A percentile compares a stretch with the other conserved stretches of the same genome.
phyloP scores from a whole-genome alignment of 2,329 filamentous ascomycete species.

The Myrmaecium sp. region DNA sequence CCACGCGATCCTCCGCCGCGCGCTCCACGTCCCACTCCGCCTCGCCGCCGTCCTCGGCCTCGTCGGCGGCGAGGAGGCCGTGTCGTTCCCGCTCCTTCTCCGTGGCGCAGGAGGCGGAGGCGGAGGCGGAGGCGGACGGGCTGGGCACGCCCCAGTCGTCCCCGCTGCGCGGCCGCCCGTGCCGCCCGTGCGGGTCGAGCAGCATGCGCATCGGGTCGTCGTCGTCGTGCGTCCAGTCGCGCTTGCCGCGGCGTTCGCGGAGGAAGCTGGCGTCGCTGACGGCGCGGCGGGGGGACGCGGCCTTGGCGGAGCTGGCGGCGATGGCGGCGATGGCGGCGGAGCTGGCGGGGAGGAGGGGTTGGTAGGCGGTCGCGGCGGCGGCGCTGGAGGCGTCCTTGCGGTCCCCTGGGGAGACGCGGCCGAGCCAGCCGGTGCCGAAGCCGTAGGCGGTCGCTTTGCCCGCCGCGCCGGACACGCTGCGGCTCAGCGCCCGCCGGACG shows the following conservation, averaged over 20 bases:
- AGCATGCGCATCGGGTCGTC: conserved; percentile 8
- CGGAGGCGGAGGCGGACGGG: too few species aligned
- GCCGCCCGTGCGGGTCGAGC: conserved; percentile 26
- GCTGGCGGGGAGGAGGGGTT: conserved; percentile 11
- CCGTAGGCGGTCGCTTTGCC: too few species aligned
- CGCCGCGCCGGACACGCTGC: too few species aligned
- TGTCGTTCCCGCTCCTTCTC: conserved; percentile 10
- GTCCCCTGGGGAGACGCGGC: too few species aligned
- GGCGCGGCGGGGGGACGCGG: conserved; percentile 21
- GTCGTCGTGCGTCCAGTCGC: conserved; percentile 22
- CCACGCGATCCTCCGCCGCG: conserved; percentile 27
- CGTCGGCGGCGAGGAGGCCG: too few species aligned
- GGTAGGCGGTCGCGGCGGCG: conserved; percentile 1
- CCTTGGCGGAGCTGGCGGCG: neutral
- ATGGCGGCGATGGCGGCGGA: conserved; percentile 1
- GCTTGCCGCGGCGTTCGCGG: conserved; percentile 23
- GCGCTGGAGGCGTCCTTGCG: conserved; percentile 2
- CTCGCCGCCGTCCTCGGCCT: conserved; percentile 17
- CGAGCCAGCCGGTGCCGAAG: too few species aligned
- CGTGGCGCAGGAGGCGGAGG: conserved; percentile 2
- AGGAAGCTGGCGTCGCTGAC: conserved; percentile 28
- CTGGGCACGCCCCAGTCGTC: conserved; percentile 20
- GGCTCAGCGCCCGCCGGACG: conserved; percentile 17
- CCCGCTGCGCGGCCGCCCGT: conserved; percentile 27
- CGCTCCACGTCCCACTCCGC: conserved; percentile 35